Evolutionary conservation across 202 grass and related monocot species (phyloP).

Genomic region (Schoenoplectus triqueter): DNA sequence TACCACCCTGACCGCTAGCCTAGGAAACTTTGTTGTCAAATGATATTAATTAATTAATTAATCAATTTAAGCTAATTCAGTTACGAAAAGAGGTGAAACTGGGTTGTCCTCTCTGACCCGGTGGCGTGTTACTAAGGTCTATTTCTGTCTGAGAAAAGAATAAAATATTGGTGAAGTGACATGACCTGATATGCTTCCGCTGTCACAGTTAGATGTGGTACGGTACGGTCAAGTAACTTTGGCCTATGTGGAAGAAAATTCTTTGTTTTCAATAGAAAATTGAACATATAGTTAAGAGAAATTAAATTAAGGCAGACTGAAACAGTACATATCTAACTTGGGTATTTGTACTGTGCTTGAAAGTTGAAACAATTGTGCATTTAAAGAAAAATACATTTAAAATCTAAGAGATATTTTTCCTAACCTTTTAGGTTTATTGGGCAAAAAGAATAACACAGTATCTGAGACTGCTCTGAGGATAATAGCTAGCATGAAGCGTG

Average conservation of each 20-base stretch:
- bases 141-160: neutral
- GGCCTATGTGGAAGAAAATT: neutral
- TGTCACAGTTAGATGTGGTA: neutral
- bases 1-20: neutral
- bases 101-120: neutral
- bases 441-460: constrained; percentile 63
- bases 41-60: neutral
- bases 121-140: neutral
- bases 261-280: neutral
- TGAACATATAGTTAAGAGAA: constrained; percentile 4
- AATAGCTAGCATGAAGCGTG: constrained; percentile 91
- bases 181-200: neutral
- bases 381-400: constrained; percentile 17
- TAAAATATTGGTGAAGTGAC: constrained; percentile 19
- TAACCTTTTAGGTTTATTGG: constrained; percentile 64
- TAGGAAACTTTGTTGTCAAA: neutral
- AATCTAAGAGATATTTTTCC: neutral
- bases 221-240: neutral
- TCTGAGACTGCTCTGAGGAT: constrained; percentile 78
- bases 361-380: neutral
- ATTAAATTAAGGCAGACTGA: neutral
- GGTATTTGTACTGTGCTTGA: neutral
- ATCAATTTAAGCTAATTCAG: neutral
- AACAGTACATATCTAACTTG: neutral
- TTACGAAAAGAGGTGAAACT: neutral